Conservation (phyloP, 2,329 filamentous ascomycete species). For the Botrytis medusae region DNA sequence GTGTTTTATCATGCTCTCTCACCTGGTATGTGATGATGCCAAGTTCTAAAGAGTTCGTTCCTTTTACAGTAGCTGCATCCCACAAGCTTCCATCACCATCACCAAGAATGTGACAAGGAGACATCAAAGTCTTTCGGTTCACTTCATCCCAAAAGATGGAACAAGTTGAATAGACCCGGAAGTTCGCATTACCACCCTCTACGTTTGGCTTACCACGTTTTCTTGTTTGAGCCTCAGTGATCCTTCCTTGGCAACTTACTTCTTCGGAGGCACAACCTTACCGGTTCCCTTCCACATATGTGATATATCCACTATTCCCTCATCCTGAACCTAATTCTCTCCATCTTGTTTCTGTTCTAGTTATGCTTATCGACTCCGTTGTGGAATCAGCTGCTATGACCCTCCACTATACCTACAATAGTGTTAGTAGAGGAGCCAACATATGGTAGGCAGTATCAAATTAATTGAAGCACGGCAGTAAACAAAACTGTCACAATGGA, state of each 20-base stretch:
- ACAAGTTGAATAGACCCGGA: not conserved
- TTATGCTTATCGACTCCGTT: not conserved
- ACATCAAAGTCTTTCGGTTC: not conserved
- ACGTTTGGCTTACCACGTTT: slow-evolving; percentile 10
- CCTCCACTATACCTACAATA: not conserved
- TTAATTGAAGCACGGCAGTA: slow-evolving; percentile 3
- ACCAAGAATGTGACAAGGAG: not conserved
- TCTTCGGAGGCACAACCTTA: slow-evolving; percentile 23
- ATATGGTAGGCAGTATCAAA: not conserved
- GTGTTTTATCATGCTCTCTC: not conserved
- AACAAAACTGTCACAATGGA: not conserved
- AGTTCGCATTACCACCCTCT: not conserved
- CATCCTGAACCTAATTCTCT: slow-evolving; percentile 9
- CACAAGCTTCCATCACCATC: not conserved
- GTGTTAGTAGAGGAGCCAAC: not conserved
- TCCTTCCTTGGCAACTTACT: slow-evolving; percentile 2
- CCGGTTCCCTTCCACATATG: not conserved
- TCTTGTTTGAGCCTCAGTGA: slow-evolving; percentile 14
- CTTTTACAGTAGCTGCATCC: not conserved
- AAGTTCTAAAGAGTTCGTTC: not conserved
- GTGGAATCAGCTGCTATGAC: slow-evolving; percentile 1
- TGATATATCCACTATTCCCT: not conserved
- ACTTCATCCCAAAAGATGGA: slow-evolving; percentile 1
- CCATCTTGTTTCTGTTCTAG: slow-evolving; percentile 10
- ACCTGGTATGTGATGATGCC: not conserved